Base-by-base conservation (phyloP, 2,329 filamentous ascomycete species). In the Fusarium bulbicola region DNA sequence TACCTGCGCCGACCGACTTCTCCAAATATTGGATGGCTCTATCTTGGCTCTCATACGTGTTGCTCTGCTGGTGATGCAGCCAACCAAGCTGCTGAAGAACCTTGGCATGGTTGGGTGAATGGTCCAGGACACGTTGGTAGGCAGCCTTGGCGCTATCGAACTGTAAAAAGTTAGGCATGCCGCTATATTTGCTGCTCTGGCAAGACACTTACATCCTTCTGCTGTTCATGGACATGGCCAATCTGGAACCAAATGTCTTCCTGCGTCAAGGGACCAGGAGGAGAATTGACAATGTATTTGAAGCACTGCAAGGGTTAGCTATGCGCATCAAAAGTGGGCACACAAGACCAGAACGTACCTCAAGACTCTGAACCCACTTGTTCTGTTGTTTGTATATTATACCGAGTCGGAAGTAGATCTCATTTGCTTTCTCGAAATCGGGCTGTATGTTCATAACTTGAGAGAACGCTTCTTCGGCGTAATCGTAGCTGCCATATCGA, bases 171-270 rank as follows among this genome's bases (percentile, higher is more conserved):
- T 85, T 67, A 84, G 75, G 66, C 71, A 84, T 59, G 84, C n/a
- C 12, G 39, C 46, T 16, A 24, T 16, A 10, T 28, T 36, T 16
- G 2, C 13, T 40, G 20, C 24, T 16, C 18, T 21, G 9, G n/a
- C n/a, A 21, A 13, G n/a, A n/a, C 21, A 88, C 94, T 85, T 87
- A 97, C 95, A 79, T 99, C 96, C 87, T 98, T 98, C 83, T 98
- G 95, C 79, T 98, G 96, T 81, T 99, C 96, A 79, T 99, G 95
- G 56, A 99, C 96, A 82, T 99, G 96, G 32, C 96, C 96, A 79
- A 99, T 98, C 83, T 99, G 96, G 86, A 99, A 99, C 95, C 95
- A 98, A 68, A 99, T 99, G 78, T 99, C 96, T 82, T 98, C 95
- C 81, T 98, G 95, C 0, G 95, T 98, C 77, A 99, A 83, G 6